phyloP scores from a whole-genome alignment of 768 basidiomycete genomes.

The Collybiopsis luxurians region DNA sequence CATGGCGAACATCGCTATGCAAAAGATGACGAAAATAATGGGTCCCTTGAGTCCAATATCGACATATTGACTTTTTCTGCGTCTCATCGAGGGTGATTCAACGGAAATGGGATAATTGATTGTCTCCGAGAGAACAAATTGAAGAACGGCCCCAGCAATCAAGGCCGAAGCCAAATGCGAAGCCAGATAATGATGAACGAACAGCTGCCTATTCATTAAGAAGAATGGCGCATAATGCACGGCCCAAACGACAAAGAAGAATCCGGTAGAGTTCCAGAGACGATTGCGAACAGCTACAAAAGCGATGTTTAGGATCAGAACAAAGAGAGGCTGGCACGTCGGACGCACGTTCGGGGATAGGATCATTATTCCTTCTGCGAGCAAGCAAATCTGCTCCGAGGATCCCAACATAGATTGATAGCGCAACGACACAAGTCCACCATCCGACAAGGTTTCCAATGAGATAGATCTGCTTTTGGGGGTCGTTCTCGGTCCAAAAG shows the following conservation, averaged over 20 bases:
- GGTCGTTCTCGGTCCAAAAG: slow-evolving; percentile 92
- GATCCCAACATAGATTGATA: slow-evolving; percentile 89
- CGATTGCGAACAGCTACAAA: slow-evolving; percentile 83
- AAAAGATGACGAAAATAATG: slow-evolving; percentile 54
- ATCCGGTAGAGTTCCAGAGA: slow-evolving; percentile 92
- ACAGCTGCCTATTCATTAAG: slow-evolving; percentile 95
- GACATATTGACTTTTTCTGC: slow-evolving; percentile 54
- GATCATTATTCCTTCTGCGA: slow-evolving; percentile 77
- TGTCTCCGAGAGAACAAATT: slow-evolving; percentile 85
- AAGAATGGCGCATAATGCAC: slow-evolving; percentile 98
- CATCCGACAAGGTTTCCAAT: slow-evolving; percentile 93
- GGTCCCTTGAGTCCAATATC: slow-evolving; percentile 82
- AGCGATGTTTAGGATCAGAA: slow-evolving; percentile 6
- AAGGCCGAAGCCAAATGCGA: slow-evolving; percentile 92
- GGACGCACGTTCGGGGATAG: slow-evolving; percentile 82
- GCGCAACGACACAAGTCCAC: slow-evolving; percentile 88
- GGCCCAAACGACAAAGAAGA: slow-evolving; percentile 93
- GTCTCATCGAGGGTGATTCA: slow-evolving; percentile 63
- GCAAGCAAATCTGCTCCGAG: slow-evolving; percentile 88
- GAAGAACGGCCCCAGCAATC: slow-evolving; percentile 88
- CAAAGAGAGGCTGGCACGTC: background rate
- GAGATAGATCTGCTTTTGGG: slow-evolving; percentile 91
- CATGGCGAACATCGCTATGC: slow-evolving; percentile 57
- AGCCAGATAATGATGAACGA: slow-evolving; percentile 97
- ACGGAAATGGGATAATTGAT: slow-evolving; percentile 90